Percentiles rank a stretch among this genome's conserved stretches.
Conservation (phyloP, 495 filamentous ascomycete genomes). For the Podospora fimiseda region DNA sequence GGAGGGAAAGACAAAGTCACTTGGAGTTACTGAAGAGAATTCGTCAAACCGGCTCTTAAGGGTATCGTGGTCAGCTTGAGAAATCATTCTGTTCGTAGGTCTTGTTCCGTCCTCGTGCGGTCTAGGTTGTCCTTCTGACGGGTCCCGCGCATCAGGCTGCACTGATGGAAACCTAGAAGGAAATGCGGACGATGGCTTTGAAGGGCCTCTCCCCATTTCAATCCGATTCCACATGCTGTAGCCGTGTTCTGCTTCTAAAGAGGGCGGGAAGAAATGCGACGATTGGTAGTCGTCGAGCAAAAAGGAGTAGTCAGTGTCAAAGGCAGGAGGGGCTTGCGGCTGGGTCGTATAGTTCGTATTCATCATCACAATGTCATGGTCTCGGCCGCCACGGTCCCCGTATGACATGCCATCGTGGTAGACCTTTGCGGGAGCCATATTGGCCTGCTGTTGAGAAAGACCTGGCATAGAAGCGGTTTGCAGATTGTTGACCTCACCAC, state of each 20-base stretch:
- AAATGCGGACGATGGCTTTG: constrained; percentile 56
- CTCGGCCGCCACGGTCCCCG: constrained; percentile 32
- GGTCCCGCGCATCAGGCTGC: constrained; percentile 57
- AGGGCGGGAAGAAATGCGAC: constrained; percentile 42
- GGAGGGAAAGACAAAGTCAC: constrained; percentile 57
- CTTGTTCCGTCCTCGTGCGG: constrained; percentile 37
- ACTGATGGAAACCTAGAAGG: constrained; percentile 64
- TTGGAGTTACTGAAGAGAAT: constrained; percentile 60
- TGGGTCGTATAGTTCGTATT: constrained; percentile 33
- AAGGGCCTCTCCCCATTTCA: constrained; percentile 35
- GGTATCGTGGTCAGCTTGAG: constrained; percentile 53
- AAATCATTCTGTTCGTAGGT: constrained; percentile 57
- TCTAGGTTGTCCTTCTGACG: constrained; percentile 39
- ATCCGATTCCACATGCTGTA: constrained; percentile 40
- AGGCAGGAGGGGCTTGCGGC: constrained; percentile 22
- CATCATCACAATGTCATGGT: constrained; percentile 37
- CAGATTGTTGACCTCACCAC: constrained; percentile 42
- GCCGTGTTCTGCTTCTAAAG: constrained; percentile 42
- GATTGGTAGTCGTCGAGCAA: constrained; percentile 47
- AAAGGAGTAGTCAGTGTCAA: constrained; percentile 45
- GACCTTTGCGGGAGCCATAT: constrained; percentile 38
- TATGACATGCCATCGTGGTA: constrained; percentile 41
- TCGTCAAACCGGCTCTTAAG: constrained; percentile 60
- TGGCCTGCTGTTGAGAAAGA: constrained; percentile 28
- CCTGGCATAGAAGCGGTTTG: constrained; percentile 40